Conservation (phyloP, 2,329 filamentous ascomycete species). For the Aspergillus vadensis region DNA sequence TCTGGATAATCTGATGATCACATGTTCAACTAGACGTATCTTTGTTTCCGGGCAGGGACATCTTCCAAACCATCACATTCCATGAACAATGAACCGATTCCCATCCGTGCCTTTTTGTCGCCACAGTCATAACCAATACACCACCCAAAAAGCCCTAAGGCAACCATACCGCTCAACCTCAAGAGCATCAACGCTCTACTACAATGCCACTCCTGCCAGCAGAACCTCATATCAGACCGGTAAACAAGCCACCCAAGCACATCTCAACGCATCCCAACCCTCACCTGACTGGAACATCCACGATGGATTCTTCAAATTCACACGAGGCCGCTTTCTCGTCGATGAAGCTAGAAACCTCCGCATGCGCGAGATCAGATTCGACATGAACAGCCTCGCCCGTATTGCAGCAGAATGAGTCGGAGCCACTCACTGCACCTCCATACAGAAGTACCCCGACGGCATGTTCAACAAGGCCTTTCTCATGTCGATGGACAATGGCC, state of each 20-base stretch:
- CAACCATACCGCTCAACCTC: slow-evolving; percentile 19
- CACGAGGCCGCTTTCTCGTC: slow-evolving; percentile 31
- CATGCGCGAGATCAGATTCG: slow-evolving; percentile 26
- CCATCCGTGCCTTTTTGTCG: too few relatives aligned
- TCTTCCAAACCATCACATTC: too few relatives aligned
- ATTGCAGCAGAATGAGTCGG: slow-evolving; percentile 26
- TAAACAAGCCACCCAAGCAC: slow-evolving; percentile 17
- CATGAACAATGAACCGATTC: too few relatives aligned
- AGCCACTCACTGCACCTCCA: slow-evolving; percentile 18
- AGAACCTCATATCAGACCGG: slow-evolving; percentile 18
- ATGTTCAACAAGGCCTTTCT: slow-evolving; percentile 34
- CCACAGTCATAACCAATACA: neutral
- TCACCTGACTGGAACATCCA: slow-evolving; percentile 30
- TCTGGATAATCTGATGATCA: too few relatives aligned
- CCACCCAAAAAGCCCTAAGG: slow-evolving; percentile 12
- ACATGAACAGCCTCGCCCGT: slow-evolving; percentile 25
- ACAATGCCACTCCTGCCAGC: slow-evolving; percentile 10
- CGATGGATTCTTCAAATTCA: slow-evolving; percentile 33
- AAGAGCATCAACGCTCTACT: slow-evolving; percentile 8
- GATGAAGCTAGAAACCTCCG: slow-evolving; percentile 28
- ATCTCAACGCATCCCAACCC: slow-evolving; percentile 18
- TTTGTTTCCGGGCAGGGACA: too few relatives aligned
- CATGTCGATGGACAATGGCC: slow-evolving; percentile 35
- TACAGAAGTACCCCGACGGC: slow-evolving; percentile 32
- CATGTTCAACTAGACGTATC: too few relatives aligned